Evolutionary conservation across 768 basidiomycete species (phyloP), one percentile per base, ranked within the genome.

Genomic region (Neoboletus subvelutipes): DNA sequence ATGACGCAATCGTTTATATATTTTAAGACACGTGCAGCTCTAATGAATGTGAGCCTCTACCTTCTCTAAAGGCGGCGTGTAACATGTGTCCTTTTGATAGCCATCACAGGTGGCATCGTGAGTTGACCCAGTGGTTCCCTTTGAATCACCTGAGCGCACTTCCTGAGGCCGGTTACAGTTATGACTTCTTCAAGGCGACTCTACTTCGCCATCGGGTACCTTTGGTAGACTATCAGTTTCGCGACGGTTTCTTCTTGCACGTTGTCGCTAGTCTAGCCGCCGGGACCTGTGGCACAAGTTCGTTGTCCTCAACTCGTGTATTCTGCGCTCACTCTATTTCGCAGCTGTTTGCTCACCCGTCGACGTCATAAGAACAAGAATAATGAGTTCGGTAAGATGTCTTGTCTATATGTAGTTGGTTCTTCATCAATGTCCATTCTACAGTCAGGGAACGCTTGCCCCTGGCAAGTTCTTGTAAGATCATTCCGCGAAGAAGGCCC

Each of bases 41-140:
- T 90, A 26, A 90, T 90, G 88, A 90, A 90, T 69, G 88, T 88
- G 69, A 66, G 85, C 39, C 22, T 41, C 22, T 24, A 2, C 11
- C 42, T 43, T 45, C 34, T 48, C 13, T 11, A 34, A 24, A 54
- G 17, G 37, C 33, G 11, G 17, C 26, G 12, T 37, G 26, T 70
- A 39, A 62, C 41, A 50, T 41, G 10, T 55, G 5, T 40, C 20
- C 15, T 43, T 43, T 58, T 24, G 33, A 58, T 59, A 91, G 89
- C 81, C 80, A 33, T 91, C 90, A 22, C 90, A 92, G 81, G 86
- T 91, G 45, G 87, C 85, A 75, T 91, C 90, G 90, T 91, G 71
- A 76, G 90, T 80, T 51, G 42, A 47, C 40, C 18, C 26, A 5
- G 17, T 55, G 7, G 20, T 33, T 22, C 22, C 20, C 1, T 13